Conservation (phyloP, 495 filamentous ascomycete genomes). For the Durotheca rogersii region DNA sequence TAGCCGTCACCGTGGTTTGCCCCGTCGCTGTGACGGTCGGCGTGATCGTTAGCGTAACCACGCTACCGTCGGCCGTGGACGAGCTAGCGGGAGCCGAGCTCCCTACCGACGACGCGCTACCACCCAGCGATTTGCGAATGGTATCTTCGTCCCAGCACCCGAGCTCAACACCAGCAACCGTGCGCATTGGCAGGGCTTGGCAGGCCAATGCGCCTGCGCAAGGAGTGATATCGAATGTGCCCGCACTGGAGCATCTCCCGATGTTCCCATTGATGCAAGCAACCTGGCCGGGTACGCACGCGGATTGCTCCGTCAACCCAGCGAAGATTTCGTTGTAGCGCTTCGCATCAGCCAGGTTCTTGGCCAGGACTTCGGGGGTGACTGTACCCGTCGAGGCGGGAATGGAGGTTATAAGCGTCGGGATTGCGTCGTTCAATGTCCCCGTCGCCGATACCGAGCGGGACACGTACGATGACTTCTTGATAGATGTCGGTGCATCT, state of each 20-base stretch:
- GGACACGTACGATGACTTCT: constrained; percentile 26
- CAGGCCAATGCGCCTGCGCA: constrained; percentile 38
- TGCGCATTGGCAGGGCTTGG: constrained; percentile 46
- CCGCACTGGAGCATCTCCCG: constrained; percentile 33
- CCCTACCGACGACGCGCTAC: constrained; percentile 2
- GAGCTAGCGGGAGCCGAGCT: constrained; percentile 12
- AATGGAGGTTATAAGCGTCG: constrained; percentile 39
- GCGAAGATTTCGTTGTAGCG: constrained; percentile 41
- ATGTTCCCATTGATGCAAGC: constrained; percentile 45
- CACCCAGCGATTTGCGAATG: constrained; percentile 33
- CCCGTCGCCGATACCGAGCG: constrained; percentile 33
- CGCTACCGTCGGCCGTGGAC: not conserved
- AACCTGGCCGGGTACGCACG: constrained; percentile 40
- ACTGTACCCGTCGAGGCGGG: constrained; percentile 40
- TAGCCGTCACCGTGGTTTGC: constrained; percentile 17
- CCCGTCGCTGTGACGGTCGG: constrained; percentile 22
- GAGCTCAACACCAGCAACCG: constrained; percentile 37
- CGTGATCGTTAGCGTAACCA: constrained; percentile 18
- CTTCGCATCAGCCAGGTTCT: constrained; percentile 42
- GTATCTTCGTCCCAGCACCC: constrained; percentile 37
- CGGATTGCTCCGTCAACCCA: constrained; percentile 39
- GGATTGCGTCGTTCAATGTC: constrained; percentile 33
- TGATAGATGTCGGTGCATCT: constrained; percentile 11
- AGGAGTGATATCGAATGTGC: constrained; percentile 34
- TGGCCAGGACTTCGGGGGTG: constrained; percentile 34